Base-by-base conservation (phyloP, 2,329 filamentous ascomycete genomes). In the Trichophyton rubrum region DNA sequence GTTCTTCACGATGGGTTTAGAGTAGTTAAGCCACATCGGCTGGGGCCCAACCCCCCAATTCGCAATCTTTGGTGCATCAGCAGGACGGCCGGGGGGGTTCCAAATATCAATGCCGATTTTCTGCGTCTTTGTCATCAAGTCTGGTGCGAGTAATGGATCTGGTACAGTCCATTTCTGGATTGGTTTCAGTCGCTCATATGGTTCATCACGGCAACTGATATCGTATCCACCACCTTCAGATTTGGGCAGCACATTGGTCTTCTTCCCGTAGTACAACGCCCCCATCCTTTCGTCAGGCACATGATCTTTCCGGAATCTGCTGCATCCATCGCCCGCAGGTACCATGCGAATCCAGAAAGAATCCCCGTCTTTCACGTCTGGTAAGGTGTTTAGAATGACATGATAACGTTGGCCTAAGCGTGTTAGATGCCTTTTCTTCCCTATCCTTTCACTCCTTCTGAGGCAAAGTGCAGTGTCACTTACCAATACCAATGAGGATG, bases 241-340 rank as follows among this genome's bases (percentile, higher is more conserved):
- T 0, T 63, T 64, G 3, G 69, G 67, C 6, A 60, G 59, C 3
- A 38, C 56, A 17, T 62, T 62, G 1, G 51, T 56, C 35, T 62
- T 59, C 4, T 61, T 62, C 40, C 51, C 59, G 53, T 78, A 78
- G 62, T 74, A 74, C 2, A 83, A 66, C 49, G 83, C 79, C 1
- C 79, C 81, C 58, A 69, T 75, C 64, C 81, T 79, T 63, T 79
- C 75, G 55, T 74, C 69, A 0, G 68, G 60, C 35, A 69, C 75
- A 24, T 66, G 67, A 53, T 77, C 79, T 2, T 69, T 65, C 15
- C 59, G 57, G 17, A 61, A 63, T n/a, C 38, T 59, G 0, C 72
- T 74, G 65, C 79, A 82, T 1, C 69, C 68, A n/a, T 30, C 22
- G 0, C 63, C 53, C 62, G 79, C 74, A 0, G 76, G 76, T 3